Evolutionary conservation across 345 rosid species (phyloP), one percentile per base, ranked within the genome.

Genomic region (Salix brachista): DNA sequence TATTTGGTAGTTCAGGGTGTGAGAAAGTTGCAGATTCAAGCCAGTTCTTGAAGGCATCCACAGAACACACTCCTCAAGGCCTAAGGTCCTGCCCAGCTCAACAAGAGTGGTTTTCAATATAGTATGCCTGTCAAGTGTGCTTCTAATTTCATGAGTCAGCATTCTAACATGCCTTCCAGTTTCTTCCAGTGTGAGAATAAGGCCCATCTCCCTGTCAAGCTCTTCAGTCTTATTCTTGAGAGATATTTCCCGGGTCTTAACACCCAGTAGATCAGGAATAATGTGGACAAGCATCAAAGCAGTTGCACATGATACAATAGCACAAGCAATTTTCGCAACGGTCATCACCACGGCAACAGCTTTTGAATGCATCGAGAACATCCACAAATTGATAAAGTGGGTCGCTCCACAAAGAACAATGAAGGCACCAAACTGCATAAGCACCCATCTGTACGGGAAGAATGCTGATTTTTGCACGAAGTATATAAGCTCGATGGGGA

Each of bases 401-500:
- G 99, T 95, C 5, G 97, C 96, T 58, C 98, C 99, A 73, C 99
- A 95, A 58, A 92, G 97, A 71, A 95, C 87, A 80, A 95, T 95
- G 61, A 95, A 95, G 62, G 97, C 96, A 46, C 99, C 97, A 65
- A 95, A 95, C 83, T 92, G 99, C 97, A 92, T 86, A 3, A 95
- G 97, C 75, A 95, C 99, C 97, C 97, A 91, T 88, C 91, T 85
- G 80, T 95, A 95, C 0, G 99, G 99, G 85, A 91, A 92, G 89
- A 92, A 89, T 2, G 94, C 92, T 1, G 97, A 91, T 80, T 86
- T 95, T 69, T 95, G 92, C 69, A 95, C 97, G 72, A 95, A 95
- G 70, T 90, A 92, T 11, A 95, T 90, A 71, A 92, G 91, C 88
- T 92, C 97, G 2, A 94, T 66, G 21, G 97, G 97, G 77, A 94